Conservation (phyloP, 495 filamentous ascomycete genomes). For the Xylaria bambusicola region DNA sequence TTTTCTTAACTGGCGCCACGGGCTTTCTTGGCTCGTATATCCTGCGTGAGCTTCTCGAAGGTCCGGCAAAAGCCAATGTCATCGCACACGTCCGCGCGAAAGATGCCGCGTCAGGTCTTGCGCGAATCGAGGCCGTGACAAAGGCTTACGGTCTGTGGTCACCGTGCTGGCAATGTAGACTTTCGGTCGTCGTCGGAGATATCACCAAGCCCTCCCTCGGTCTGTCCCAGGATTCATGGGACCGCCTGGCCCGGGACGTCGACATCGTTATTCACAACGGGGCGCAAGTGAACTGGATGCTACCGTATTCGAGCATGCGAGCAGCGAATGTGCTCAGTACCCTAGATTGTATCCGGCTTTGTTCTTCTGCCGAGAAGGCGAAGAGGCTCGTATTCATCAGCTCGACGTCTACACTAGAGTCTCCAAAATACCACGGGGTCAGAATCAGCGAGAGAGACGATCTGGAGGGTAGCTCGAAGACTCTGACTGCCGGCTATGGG, state of each 20-base stretch:
- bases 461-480: constrained; percentile 29
- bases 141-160: constrained; percentile 74
- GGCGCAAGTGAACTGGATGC: constrained; percentile 84
- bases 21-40: constrained; percentile 89
- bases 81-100: too few species aligned
- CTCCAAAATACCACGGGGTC: too few species aligned
- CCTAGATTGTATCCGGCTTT: constrained; percentile 66
- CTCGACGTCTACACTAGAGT: constrained; percentile 75
- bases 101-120: not conserved
- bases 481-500: constrained; percentile 71
- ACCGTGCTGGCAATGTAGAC: constrained; percentile 47
- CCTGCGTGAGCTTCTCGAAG: constrained; percentile 67
- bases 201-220: constrained; percentile 73
- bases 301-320: constrained; percentile 60
- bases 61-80: too few species aligned
- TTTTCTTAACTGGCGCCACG: constrained; percentile 88
- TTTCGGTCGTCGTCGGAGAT: constrained; percentile 72
- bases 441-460: constrained; percentile 31
- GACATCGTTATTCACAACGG: constrained; percentile 92
- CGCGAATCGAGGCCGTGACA: not conserved
- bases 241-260: constrained; percentile 61
- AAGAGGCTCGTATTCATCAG: constrained; percentile 77
- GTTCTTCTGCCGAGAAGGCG: constrained; percentile 60
- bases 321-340: constrained; percentile 70
- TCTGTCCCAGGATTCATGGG: constrained; percentile 62